phyloP scores from a whole-genome alignment of 139 green algal species.

The Micractinium sp. region DNA sequence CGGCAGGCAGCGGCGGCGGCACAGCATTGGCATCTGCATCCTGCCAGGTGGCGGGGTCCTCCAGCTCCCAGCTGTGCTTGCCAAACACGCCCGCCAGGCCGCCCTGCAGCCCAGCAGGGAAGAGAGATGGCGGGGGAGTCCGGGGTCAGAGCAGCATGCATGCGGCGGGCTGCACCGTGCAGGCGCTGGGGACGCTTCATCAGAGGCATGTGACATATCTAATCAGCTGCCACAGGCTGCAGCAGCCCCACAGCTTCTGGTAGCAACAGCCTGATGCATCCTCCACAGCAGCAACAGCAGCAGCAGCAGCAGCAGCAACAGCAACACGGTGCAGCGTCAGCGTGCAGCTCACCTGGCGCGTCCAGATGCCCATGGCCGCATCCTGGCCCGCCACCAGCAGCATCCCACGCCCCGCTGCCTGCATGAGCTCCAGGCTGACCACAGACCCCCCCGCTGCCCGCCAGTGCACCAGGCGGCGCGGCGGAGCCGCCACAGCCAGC shows the following conservation, averaged over 20 bases:
- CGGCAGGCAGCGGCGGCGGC: background rate
- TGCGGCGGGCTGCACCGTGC: too few relatives aligned
- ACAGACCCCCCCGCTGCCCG: slow-evolving; percentile 53
- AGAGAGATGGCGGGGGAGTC: background rate
- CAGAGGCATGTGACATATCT: too few relatives aligned
- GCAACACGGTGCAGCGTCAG: background rate
- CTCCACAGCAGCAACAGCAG: too few relatives aligned
- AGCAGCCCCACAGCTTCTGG: too few relatives aligned
- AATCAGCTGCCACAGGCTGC: too few relatives aligned
- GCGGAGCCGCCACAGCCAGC: background rate
- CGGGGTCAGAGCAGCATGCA: background rate
- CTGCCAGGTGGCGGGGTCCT: slow-evolving; percentile 52
- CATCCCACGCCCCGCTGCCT: slow-evolving; percentile 32
- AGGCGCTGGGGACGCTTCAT: too few relatives aligned
- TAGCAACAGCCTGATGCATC: too few relatives aligned
- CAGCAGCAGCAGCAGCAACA: background rate
- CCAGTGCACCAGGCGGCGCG: slow-evolving; percentile 44
- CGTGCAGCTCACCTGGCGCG: slow-evolving; percentile 1
- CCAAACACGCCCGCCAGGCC: slow-evolving; percentile 66
- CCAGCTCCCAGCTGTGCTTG: slow-evolving; percentile 63
- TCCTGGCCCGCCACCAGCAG: slow-evolving; percentile 67
- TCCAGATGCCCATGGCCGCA: slow-evolving; percentile 73
- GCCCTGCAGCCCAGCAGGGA: slow-evolving; percentile 33
- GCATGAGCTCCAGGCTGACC: slow-evolving; percentile 57
- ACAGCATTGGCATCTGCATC: slow-evolving; percentile 40